A percentile compares a stretch with the other conserved stretches of the same genome.
Evolutionary conservation across 768 basidiomycete genomes (phyloP).

Genomic region (Lactarius quietus): DNA sequence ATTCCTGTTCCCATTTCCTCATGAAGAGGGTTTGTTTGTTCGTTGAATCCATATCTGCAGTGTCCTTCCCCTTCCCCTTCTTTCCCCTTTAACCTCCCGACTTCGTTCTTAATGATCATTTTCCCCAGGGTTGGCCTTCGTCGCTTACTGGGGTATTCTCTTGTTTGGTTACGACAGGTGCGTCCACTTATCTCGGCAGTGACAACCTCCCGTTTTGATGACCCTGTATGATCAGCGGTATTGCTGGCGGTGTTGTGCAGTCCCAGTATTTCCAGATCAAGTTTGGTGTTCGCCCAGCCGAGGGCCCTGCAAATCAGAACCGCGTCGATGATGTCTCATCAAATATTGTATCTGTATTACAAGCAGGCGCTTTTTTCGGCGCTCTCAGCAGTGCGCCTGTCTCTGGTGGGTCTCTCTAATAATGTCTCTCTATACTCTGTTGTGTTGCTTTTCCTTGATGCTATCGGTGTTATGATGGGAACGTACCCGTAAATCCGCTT

Average conservation of each 20-base stretch:
- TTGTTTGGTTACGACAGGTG: conserved; percentile 80
- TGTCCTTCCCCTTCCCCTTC: neutral
- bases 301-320: conserved; percentile 40
- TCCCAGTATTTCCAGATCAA: conserved; percentile 55
- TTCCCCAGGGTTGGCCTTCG: conserved; percentile 60
- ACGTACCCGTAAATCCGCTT: neutral
- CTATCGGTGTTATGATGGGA: neutral
- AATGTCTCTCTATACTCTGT: neutral
- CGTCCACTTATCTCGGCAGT: conserved; percentile 28
- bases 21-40: neutral
- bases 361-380: conserved; percentile 87
- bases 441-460: neutral
- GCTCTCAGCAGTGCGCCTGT: conserved; percentile 69
- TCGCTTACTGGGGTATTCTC: conserved; percentile 77
- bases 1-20: neutral
- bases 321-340: conserved; percentile 58
- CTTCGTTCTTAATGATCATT: neutral
- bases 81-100: neutral
- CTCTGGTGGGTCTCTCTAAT: conserved; percentile 56
- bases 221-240: conserved; percentile 41
- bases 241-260: conserved; percentile 66
- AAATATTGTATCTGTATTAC: conserved; percentile 84
- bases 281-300: conserved; percentile 53
- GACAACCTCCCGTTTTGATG: conserved; percentile 24
- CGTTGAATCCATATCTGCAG: no score